Percentiles rank a stretch among this genome's conserved stretches.
These are phyloP conservation scores for Aspergillus eucalypticola DNA, from an alignment of 2,329 filamentous ascomycete genomes.

Conservation along the genomic window DNA sequence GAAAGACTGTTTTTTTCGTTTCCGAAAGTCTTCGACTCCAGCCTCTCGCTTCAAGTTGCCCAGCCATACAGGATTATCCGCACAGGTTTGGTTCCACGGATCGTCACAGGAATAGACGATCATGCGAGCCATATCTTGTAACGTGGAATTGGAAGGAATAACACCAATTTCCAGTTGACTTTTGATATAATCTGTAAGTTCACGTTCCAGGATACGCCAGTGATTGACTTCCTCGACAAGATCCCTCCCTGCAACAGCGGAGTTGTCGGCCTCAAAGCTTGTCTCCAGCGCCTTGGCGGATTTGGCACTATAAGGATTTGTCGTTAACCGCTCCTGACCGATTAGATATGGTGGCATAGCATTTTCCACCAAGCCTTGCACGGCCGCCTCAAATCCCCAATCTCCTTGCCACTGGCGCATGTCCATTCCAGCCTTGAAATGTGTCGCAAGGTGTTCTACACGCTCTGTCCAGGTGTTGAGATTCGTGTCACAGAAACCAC, in stretches of 20 bases:
- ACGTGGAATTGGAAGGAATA: neutral
- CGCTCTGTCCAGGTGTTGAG: slow-evolving; percentile 11
- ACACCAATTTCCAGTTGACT: neutral
- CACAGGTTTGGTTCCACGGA: slow-evolving; percentile 12
- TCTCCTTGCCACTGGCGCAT: slow-evolving; percentile 39
- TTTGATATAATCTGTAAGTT: slow-evolving; percentile 9
- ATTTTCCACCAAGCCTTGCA: slow-evolving; percentile 37
- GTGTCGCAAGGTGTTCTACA: slow-evolving; percentile 38
- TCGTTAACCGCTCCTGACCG: slow-evolving; percentile 25
- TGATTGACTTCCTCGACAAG: slow-evolving; percentile 7
- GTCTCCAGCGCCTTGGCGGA: neutral
- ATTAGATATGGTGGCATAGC: slow-evolving; percentile 39
- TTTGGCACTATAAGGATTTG: slow-evolving; percentile 5
- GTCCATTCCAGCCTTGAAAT: slow-evolving; percentile 36
- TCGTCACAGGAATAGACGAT: slow-evolving; percentile 9
- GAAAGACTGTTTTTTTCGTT: too few relatives aligned
- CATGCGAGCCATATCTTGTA: slow-evolving; percentile 12
- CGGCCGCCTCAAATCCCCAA: slow-evolving; percentile 39
- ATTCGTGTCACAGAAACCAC: slow-evolving; percentile 23
- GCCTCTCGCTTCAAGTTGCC: neutral
- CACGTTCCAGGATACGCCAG: neutral
- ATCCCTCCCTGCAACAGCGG: neutral
- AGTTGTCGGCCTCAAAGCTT: neutral
- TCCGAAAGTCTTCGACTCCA: neutral
- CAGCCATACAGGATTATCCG: slow-evolving; percentile 9